These are phyloP conservation scores for Cnidoscolus chayamansa DNA, from an alignment of 441 rosid genomes.

Conservation along the genomic window DNA sequence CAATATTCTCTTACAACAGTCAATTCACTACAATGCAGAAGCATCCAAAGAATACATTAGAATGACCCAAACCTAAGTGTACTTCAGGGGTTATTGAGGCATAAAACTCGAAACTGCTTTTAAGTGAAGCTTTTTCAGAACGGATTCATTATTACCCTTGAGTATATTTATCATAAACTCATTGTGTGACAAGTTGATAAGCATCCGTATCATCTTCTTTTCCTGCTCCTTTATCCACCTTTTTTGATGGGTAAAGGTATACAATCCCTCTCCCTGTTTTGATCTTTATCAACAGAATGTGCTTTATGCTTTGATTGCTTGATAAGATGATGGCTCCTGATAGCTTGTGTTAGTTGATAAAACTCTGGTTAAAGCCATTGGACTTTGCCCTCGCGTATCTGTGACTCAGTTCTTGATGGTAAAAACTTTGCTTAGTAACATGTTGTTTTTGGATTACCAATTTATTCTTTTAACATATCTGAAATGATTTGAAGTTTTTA, in stretches of 20 bases:
- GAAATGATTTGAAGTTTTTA: not conserved
- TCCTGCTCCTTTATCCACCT: not conserved
- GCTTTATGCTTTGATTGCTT: constrained; percentile 22
- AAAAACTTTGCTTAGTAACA: too few relatives aligned
- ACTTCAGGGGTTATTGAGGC: constrained; percentile 10
- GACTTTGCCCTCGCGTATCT: not conserved
- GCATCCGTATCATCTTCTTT: constrained; percentile 7
- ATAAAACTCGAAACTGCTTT: constrained; percentile 8
- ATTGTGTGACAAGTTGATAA: constrained; percentile 20
- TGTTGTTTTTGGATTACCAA: not conserved
- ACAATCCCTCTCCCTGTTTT: constrained; percentile 12
- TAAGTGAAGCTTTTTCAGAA: constrained; percentile 5
- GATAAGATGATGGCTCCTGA: constrained; percentile 25
- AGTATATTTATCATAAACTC: constrained; percentile 5
- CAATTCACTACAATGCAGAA: constrained; percentile 5
- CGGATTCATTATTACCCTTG: not conserved
- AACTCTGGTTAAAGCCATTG: not conserved
- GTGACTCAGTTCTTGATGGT: not conserved
- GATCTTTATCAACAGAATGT: constrained; percentile 24
- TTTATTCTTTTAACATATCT: not conserved
- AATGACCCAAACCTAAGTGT: constrained; percentile 7
- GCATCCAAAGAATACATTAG: constrained; percentile 19
- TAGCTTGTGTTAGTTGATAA: not conserved
- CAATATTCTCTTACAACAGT: constrained; percentile 17
- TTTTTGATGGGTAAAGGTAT: constrained; percentile 14